Base-by-base conservation (phyloP, 306 rosid genomes). In the Citrullus amarus region DNA sequence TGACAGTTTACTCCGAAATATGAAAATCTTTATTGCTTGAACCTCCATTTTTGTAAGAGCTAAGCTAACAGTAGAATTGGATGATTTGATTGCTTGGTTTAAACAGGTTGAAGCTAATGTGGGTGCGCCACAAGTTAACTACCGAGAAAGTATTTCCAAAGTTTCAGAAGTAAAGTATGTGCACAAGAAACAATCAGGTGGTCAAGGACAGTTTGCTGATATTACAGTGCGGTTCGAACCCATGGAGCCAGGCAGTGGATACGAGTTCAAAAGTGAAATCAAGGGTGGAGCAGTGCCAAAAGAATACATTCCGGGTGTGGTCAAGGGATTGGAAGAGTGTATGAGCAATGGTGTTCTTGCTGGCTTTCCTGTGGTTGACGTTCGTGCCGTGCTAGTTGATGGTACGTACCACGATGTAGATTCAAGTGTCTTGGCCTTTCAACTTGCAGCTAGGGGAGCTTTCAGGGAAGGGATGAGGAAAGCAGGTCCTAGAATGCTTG, bases 71-170 rank as follows among this genome's bases (percentile, higher is more conserved):
- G 46, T 34, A 8, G 18, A 51, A 53, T 18, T 51, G 20, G 43
- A 14, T 22, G 34, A 14, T 46, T 48, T 25, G 58, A 13, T 72
- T 72, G 57, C 43, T 78, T 84, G 78, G 34, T 82, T 53, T 77
- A 57, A 75, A 79, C 78, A 94, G 98, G 98, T 95, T 78, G 97
- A 91, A 78, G 99, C 99, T 15, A 95, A 95, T 62, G 97, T 95
- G 55, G 99, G 99, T 56, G 99, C 99, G 53, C 99, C 97, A 58
- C 99, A 95, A 88, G 99, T 95, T 70, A 95, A 95, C 87, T 95
- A 95, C 88, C 82, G 97, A 65, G 99, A 95, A 84, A 95, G 97
- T 85, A 95, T 95, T 86, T 92, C 97, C 39, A 95, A 73, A 85
- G 6, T 81, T 59, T 18, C 92, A 3, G 91, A 91, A 84, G 89